Conservation (phyloP, 2,329 filamentous ascomycete species). For the Tolypocladium inflatum region DNA sequence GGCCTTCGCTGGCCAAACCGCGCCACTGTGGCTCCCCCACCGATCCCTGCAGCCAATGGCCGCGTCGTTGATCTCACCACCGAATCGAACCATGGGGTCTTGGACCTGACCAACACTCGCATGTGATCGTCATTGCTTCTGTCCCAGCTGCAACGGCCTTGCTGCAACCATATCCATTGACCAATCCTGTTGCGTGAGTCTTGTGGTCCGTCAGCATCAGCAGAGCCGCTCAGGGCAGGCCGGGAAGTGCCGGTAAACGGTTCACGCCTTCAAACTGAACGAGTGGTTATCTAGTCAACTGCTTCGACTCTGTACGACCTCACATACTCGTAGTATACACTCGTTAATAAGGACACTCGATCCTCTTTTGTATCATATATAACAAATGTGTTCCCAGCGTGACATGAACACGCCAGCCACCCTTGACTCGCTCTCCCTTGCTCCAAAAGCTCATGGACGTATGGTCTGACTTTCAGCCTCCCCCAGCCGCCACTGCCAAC, state of each 20-base stretch:
- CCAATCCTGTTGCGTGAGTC: neutral
- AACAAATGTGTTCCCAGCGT: neutral
- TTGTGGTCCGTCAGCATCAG: neutral
- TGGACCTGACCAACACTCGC: neutral
- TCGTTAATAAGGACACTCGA: neutral
- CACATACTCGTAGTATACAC: neutral
- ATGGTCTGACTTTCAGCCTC: neutral
- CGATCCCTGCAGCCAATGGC: neutral
- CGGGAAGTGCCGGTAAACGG: neutral
- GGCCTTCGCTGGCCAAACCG: too few species aligned
- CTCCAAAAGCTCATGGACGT: neutral
- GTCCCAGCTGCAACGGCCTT: neutral
- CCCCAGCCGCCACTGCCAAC: neutral
- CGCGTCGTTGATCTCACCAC: constrained; percentile 1
- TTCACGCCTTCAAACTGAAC: neutral
- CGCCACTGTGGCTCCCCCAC: constrained; percentile 1
- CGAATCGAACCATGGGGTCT: neutral
- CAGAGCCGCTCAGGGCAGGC: neutral
- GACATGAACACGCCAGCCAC: too few species aligned
- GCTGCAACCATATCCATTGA: neutral
- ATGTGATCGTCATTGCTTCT: neutral
- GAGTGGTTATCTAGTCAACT: neutral
- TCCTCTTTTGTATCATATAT: neutral
- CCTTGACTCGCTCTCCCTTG: neutral
- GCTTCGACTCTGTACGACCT: neutral